phyloP scores from a whole-genome alignment of 345 rosid species.

The Eucalyptus rudis region DNA sequence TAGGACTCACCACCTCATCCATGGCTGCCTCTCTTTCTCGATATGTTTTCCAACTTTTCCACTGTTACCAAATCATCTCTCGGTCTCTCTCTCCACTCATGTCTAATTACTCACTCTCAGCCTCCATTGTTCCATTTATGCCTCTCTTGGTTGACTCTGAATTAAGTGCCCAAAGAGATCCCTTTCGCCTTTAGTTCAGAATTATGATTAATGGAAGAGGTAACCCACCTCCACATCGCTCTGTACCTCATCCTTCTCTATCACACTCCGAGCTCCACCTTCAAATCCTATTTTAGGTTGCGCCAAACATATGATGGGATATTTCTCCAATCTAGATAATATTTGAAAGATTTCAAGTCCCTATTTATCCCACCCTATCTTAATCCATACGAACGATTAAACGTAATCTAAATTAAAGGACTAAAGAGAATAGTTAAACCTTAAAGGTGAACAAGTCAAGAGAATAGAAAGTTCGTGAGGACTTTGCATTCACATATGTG shows the following conservation, averaged over 20 bases:
- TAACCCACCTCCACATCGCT: not conserved
- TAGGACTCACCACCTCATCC: not conserved
- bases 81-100: not conserved
- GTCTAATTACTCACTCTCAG: not conserved
- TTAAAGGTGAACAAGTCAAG: not conserved
- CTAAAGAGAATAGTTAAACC: not conserved
- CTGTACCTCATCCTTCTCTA: not conserved
- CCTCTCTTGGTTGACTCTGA: not conserved
- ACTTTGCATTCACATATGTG: not conserved
- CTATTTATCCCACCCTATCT: too few relatives aligned
- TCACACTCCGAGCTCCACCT: not conserved
- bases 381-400: fast-evolving
- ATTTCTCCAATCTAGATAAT: not conserved
- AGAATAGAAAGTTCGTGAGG: not conserved
- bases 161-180: not conserved
- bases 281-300: not conserved
- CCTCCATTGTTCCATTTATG: not conserved
- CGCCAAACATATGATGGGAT: not conserved
- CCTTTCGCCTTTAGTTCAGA: fast-evolving
- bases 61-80: not conserved
- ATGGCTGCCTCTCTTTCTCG: not conserved
- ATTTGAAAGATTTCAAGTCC: not conserved
- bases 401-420: not conserved
- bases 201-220: not conserved
- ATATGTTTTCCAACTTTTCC: not conserved